Percentiles rank a stretch among this genome's conserved stretches.
Conservation (phyloP, 768 basidiomycete genomes). For the Russula lepida region DNA sequence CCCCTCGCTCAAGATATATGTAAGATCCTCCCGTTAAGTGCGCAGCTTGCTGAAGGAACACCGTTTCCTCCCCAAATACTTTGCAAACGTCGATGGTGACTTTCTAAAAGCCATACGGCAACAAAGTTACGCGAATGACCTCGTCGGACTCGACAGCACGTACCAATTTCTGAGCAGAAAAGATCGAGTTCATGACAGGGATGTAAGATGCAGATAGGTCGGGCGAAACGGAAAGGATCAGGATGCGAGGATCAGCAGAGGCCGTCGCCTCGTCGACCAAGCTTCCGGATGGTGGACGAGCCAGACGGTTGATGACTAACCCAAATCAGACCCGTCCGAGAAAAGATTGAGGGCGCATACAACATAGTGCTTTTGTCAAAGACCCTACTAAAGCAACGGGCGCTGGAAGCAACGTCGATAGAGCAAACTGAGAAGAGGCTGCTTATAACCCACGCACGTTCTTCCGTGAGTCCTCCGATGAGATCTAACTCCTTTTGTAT, state of each 20-base stretch:
- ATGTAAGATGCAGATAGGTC: constrained; percentile 89
- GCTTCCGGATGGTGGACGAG: constrained; percentile 29
- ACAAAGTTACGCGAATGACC: not conserved
- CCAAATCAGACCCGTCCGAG: constrained; percentile 20
- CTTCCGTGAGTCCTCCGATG: constrained; percentile 41
- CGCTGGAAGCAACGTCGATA: constrained; percentile 28
- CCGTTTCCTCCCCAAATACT: constrained; percentile 78
- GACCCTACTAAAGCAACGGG: constrained; percentile 79
- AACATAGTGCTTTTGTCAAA: constrained; percentile 86
- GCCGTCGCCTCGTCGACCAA: constrained; percentile 28
- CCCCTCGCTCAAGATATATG: constrained; percentile 70
- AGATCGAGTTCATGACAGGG: constrained; percentile 98
- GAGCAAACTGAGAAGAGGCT: constrained; percentile 10
- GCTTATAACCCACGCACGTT: constrained; percentile 39
- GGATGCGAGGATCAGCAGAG: constrained; percentile 47
- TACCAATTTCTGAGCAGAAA: constrained; percentile 95
- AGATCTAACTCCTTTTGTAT: constrained; percentile 56
- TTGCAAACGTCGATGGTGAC: constrained; percentile 96
- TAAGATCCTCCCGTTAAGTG: constrained; percentile 94
- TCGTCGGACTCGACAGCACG: constrained; percentile 24
- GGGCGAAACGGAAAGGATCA: constrained; percentile 86
- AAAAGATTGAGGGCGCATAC: constrained; percentile 35
- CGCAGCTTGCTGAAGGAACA: constrained; percentile 95
- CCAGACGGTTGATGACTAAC: constrained; percentile 60
- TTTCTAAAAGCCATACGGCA: constrained; percentile 46